A percentile compares a stretch with the other conserved stretches of the same genome.
Evolutionary conservation across 306 rosid genomes (phyloP).

Genomic region (Hippophae gyantsensis): DNA sequence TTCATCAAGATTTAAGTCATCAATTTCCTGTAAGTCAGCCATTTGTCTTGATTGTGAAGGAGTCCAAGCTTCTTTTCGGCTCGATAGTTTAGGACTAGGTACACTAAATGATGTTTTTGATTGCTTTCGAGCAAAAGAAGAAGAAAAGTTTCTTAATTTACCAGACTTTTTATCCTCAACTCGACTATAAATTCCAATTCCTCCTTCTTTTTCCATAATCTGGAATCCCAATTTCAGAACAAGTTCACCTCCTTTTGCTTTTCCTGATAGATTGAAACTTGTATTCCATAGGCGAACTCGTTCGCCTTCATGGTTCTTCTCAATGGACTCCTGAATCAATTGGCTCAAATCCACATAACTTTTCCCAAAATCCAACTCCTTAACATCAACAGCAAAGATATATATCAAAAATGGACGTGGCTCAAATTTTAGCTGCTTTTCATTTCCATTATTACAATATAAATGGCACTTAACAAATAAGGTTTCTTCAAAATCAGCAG

Average conservation of each 20-base stretch:
- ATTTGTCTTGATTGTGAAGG: conserved; percentile 38
- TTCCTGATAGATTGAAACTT: conserved; percentile 59
- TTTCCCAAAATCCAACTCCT: conserved; percentile 79
- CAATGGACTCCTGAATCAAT: conserved; percentile 63
- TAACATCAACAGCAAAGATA: conserved; percentile 74
- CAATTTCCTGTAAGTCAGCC: conserved; percentile 58
- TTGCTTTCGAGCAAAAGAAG: conserved; percentile 62
- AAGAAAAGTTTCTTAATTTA: conserved; percentile 30
- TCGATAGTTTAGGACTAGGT: conserved; percentile 68
- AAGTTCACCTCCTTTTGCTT: conserved; percentile 84
- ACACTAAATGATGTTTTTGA: conserved; percentile 85
- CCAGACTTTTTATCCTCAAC: conserved; percentile 29
- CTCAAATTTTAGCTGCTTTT: conserved; percentile 60
- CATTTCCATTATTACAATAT: conserved; percentile 36
- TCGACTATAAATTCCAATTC: conserved; percentile 59
- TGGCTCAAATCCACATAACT: conserved; percentile 59
- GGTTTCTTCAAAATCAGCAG: conserved; percentile 96
- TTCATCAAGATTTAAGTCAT: conserved; percentile 83
- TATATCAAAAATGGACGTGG: conserved; percentile 76
- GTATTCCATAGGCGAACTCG: conserved; percentile 80
- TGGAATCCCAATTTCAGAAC: conserved; percentile 87
- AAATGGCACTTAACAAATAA: conserved; percentile 72
- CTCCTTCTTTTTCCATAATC: conserved; percentile 94
- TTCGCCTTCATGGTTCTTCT: conserved; percentile 49
- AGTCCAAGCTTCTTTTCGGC: conserved; percentile 57